Conservation (phyloP, 306 rosid genomes). For the Spatholobus suberectus region DNA sequence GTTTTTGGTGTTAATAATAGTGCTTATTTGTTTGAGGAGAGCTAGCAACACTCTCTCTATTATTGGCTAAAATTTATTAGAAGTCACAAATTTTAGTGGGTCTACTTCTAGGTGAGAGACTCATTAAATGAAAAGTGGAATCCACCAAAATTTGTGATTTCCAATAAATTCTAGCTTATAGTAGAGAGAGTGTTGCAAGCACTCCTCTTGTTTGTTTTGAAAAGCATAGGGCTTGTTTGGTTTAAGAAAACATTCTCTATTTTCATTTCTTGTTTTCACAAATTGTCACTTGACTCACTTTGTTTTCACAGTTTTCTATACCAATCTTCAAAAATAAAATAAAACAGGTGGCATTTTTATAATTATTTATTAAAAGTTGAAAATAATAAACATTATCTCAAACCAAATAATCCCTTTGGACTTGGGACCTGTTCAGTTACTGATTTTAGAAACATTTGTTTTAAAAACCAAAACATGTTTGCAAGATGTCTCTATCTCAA, state of each 20-base stretch:
- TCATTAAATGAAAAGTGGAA: no score
- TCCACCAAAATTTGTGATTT: no score
- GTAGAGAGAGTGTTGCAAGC: no score
- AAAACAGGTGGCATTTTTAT: neutral
- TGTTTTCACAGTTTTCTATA: neutral
- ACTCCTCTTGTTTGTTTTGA: no score
- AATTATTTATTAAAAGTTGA: neutral
- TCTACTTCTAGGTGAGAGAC: no score
- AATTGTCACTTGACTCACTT: neutral
- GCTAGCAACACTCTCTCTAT: no score
- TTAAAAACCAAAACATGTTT: constrained; percentile 7
- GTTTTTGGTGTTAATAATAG: neutral
- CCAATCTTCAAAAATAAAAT: neutral
- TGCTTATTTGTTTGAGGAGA: no score
- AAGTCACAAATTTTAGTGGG: no score
- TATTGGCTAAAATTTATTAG: no score
- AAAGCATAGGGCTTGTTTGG: constrained; percentile 5
- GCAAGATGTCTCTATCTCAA: neutral
- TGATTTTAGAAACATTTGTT: neutral
- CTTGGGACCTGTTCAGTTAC: neutral
- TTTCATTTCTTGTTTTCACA: neutral
- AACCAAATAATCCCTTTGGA: neutral
- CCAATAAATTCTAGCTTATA: no score
- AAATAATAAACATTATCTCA: neutral
- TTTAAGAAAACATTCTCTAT: neutral